phyloP scores from a whole-genome alignment of 139 green algal species.

The Mesotaenium endlicherianum region DNA sequence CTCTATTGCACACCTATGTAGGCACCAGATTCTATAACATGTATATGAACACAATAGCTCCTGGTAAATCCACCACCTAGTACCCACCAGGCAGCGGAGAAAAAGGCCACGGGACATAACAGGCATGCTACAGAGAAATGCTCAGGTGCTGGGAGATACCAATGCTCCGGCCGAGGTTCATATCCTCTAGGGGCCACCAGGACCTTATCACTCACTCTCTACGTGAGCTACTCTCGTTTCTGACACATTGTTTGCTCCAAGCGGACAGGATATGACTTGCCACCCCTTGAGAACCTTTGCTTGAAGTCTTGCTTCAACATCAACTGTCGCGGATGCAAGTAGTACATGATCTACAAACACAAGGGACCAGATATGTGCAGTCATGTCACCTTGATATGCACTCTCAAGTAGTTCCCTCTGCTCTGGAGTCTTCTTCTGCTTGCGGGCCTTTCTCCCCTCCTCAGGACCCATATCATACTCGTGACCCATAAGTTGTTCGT shows the following conservation, averaged over 20 bases:
- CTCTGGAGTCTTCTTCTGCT: constrained; percentile 29
- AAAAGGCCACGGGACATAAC: background rate
- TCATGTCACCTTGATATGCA: constrained; percentile 15
- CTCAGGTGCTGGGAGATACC: background rate
- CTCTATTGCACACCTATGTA: no score
- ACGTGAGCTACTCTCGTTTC: no score
- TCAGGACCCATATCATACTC: no score
- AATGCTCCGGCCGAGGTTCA: background rate
- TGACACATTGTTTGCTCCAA: no score
- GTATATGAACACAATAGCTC: background rate
- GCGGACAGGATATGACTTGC: no score
- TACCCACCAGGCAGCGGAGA: background rate
- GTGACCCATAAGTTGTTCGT: no score
- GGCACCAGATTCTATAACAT: constrained; percentile 3
- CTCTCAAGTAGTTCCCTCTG: constrained; percentile 27
- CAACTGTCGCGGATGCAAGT: constrained; percentile 7
- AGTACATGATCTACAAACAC: constrained; percentile 14
- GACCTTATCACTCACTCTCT: no score
- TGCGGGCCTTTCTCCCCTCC: no score
- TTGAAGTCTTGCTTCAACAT: background rate
- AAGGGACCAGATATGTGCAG: background rate
- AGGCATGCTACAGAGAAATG: background rate
- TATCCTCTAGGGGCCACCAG: no score
- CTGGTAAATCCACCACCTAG: background rate
- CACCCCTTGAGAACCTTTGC: background rate